phyloP scores from a whole-genome alignment of 352 stramenopile genomes.

The Phytophthora quininea region DNA sequence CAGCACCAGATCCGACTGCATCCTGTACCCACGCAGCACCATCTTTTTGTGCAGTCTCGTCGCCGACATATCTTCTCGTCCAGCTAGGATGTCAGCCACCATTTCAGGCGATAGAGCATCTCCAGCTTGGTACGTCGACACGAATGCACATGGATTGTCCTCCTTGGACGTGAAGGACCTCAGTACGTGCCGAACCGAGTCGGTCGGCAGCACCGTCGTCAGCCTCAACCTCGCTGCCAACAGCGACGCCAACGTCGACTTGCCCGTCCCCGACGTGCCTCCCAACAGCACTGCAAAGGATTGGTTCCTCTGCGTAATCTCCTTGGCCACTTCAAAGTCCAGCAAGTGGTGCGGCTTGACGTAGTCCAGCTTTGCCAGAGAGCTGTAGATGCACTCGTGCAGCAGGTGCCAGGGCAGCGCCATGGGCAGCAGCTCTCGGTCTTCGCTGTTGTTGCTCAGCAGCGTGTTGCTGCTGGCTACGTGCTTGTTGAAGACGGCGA shows the following conservation, averaged over 20 bases:
- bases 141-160: constrained; percentile 81
- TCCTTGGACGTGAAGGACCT: constrained; percentile 83
- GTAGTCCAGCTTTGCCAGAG: constrained; percentile 80
- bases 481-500: constrained; percentile 65
- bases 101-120: constrained; percentile 63
- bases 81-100: constrained; percentile 52
- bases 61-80: constrained; percentile 59
- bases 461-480: constrained; percentile 21
- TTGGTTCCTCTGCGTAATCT: constrained; percentile 86
- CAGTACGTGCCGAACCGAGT: constrained; percentile 86
- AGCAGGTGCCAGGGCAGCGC: constrained; percentile 75
- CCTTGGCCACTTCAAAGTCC: constrained; percentile 85
- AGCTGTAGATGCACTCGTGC: constrained; percentile 84
- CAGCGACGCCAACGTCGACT: constrained; percentile 85
- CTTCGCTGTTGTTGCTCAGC: constrained; percentile 17
- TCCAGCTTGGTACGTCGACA: constrained; percentile 89
- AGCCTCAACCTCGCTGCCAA: constrained; percentile 76
- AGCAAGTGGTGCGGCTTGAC: constrained; percentile 86
- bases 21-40: constrained; percentile 80
- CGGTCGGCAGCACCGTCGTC: constrained; percentile 84
- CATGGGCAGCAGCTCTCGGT: constrained; percentile 2
- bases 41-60: constrained; percentile 85
- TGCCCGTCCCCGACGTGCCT: constrained; percentile 85
- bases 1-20: constrained; percentile 82
- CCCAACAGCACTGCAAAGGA: constrained; percentile 89